Conservation (phyloP, 495 filamentous ascomycete species). For the Penicillium lagena region DNA sequence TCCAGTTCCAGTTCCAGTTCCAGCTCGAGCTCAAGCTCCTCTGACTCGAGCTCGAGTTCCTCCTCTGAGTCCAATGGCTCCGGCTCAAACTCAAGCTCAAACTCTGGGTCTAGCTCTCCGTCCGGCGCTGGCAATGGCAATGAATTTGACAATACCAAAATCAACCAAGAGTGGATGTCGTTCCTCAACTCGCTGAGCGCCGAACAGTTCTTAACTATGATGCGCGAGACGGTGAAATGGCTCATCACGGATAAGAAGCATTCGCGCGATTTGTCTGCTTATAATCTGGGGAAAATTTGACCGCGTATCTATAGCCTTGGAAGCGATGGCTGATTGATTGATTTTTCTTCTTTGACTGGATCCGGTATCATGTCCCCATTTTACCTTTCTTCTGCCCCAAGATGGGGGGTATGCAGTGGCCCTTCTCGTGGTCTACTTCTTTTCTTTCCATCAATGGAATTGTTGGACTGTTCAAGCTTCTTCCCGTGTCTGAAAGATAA, state of each 20-base stretch:
- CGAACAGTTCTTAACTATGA: slow-evolving; percentile 25
- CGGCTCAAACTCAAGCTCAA: not conserved
- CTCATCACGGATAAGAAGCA: slow-evolving; percentile 33
- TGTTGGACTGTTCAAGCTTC: not conserved
- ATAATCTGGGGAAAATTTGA: slow-evolving; percentile 5
- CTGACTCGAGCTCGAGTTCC: not conserved
- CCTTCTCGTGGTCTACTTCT: not conserved
- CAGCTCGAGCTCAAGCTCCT: not conserved
- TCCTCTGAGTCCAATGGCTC: not conserved
- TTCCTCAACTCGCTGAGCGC: slow-evolving; percentile 34
- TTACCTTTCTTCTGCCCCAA: slow-evolving; percentile 1
- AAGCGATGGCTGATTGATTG: slow-evolving; percentile 5
- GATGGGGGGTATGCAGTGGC: slow-evolving; percentile 5
- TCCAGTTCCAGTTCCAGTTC: not conserved
- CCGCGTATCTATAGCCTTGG: slow-evolving; percentile 5
- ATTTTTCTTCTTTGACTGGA: slow-evolving; percentile 4
- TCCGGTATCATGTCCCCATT: slow-evolving; percentile 7
- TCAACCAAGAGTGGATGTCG: slow-evolving; percentile 19
- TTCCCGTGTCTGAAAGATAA: too few relatives aligned
- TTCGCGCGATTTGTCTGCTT: slow-evolving; percentile 25
- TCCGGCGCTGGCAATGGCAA: not conserved
- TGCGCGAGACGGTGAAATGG: slow-evolving; percentile 32
- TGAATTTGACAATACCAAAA: slow-evolving; percentile 1
- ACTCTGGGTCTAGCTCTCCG: not conserved
- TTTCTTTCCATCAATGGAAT: not conserved